phyloP scores from a whole-genome alignment of 768 basidiomycete genomes.

The Rubroboletus satanas region DNA sequence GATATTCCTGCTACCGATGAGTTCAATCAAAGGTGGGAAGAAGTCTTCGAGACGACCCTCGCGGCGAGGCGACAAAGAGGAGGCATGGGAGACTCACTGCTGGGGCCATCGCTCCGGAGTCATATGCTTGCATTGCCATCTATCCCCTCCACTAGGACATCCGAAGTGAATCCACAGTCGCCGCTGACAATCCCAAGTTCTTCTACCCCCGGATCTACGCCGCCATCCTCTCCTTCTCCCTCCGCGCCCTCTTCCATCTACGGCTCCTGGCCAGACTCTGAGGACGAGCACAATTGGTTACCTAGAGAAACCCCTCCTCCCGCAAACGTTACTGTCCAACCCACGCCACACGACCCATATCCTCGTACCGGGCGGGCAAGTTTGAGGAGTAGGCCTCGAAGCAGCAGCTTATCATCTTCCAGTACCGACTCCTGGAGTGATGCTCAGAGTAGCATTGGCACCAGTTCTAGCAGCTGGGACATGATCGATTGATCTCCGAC shows the following conservation, averaged over 20 bases:
- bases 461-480: slow-evolving; percentile 22
- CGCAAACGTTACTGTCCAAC: not conserved
- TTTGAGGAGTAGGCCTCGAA: slow-evolving; percentile 3
- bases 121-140: slow-evolving; percentile 22
- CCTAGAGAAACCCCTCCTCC: not conserved
- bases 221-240: slow-evolving; percentile 19
- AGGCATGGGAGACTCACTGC: not conserved
- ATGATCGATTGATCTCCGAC: slow-evolving; percentile 15
- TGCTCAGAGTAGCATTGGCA: slow-evolving; percentile 18
- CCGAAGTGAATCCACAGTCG: slow-evolving; percentile 21
- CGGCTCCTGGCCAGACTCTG: slow-evolving; percentile 7
- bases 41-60: slow-evolving; percentile 11
- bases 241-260: slow-evolving; percentile 9
- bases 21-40: slow-evolving; percentile 8
- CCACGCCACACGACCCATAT: not conserved
- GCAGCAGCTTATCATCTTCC: slow-evolving; percentile 14
- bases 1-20: not conserved
- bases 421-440: slow-evolving; percentile 28
- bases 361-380: not conserved
- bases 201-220: slow-evolving; percentile 9
- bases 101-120: slow-evolving; percentile 1
- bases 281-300: slow-evolving; percentile 12
- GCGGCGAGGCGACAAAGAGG: slow-evolving; percentile 3
- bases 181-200: slow-evolving; percentile 24
- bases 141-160: slow-evolving; percentile 24